Evolutionary conservation across 1,284 basidiomycete species (phyloP).

Genomic region (Malassezia restricta): DNA sequence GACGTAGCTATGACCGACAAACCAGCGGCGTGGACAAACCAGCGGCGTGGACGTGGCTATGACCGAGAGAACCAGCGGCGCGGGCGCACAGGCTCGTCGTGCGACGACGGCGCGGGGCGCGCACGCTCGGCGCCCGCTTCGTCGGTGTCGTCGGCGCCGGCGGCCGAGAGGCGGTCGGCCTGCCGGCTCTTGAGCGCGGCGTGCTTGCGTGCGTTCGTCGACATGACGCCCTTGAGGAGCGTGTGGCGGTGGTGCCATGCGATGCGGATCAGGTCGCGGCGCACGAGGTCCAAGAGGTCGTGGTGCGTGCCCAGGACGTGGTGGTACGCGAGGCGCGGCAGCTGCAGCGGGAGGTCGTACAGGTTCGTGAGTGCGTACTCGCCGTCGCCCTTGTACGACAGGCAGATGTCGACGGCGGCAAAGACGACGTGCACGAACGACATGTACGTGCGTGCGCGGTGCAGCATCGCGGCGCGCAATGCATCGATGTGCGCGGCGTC

Average conservation of each 20-base stretch:
- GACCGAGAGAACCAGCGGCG: background rate
- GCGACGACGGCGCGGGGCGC: too few relatives aligned
- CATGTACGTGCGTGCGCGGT: slow-evolving; percentile 48
- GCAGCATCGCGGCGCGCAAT: slow-evolving; percentile 46
- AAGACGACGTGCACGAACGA: slow-evolving; percentile 73
- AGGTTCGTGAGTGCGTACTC: slow-evolving; percentile 50
- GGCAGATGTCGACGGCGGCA: slow-evolving; percentile 53
- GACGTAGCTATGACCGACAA: background rate
- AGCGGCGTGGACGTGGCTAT: too few relatives aligned
- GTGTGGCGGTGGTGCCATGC: slow-evolving; percentile 41
- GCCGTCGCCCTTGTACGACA: slow-evolving; percentile 51
- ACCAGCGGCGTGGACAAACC: background rate
- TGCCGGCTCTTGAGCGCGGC: slow-evolving; percentile 8
- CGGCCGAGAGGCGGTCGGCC: slow-evolving; percentile 4
- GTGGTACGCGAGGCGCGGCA: slow-evolving; percentile 59
- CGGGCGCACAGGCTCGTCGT: background rate
- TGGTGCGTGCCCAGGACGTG: slow-evolving; percentile 67
- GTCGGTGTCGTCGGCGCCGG: background rate
- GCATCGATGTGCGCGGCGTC: background rate
- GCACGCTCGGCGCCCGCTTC: too few relatives aligned
- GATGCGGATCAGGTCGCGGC: slow-evolving; percentile 38
- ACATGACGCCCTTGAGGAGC: slow-evolving; percentile 34
- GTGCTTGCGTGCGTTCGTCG: slow-evolving; percentile 17
- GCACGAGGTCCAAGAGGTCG: slow-evolving; percentile 36
- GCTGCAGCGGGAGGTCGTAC: slow-evolving; percentile 51